These are phyloP conservation scores for Lachnellula occidentalis DNA, from an alignment of 2,329 filamentous ascomycete species.

Conservation along the genomic window DNA sequence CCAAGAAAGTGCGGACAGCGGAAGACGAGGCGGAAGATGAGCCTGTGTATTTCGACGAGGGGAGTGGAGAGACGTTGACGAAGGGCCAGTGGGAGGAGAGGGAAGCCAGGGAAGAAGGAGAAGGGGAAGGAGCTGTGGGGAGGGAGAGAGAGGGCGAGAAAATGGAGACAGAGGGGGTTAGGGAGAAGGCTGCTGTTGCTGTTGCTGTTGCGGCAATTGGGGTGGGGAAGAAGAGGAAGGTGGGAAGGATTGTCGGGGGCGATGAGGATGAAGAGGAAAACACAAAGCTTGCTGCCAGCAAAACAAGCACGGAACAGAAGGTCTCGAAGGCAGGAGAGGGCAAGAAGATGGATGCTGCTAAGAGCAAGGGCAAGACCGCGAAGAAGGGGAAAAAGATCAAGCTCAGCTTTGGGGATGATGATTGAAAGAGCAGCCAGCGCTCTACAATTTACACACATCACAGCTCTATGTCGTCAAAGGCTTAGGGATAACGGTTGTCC, in stretches of 20 bases:
- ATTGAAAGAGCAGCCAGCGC: constrained; percentile 26
- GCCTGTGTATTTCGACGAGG: constrained; percentile 69
- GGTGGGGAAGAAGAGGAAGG: constrained; percentile 49
- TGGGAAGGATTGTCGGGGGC: constrained; percentile 43
- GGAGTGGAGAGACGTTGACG: constrained; percentile 52
- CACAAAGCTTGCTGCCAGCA: not conserved
- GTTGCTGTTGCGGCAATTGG: constrained; percentile 36
- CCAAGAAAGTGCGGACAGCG: constrained; percentile 46
- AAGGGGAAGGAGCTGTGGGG: constrained; percentile 12
- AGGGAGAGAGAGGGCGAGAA: not conserved
- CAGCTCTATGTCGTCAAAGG: not conserved
- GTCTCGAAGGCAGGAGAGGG: not conserved
- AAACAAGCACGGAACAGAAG: not conserved
- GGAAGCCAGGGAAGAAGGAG: constrained; percentile 23
- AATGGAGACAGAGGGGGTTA: constrained; percentile 20
- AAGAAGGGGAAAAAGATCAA: constrained; percentile 55
- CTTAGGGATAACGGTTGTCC: too few relatives aligned
- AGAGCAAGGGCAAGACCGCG: constrained; percentile 20
- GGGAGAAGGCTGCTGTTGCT: constrained; percentile 25
- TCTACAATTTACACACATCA: constrained; percentile 10
- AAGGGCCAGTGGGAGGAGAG: constrained; percentile 32
- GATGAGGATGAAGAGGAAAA: constrained; percentile 5
- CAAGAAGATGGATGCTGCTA: constrained; percentile 12
- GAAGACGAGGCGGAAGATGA: constrained; percentile 72
- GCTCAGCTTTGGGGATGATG: constrained; percentile 61